Evolutionary conservation across 371 early-diverging fungal species (phyloP).

Genomic region (Mortierella sp.): DNA sequence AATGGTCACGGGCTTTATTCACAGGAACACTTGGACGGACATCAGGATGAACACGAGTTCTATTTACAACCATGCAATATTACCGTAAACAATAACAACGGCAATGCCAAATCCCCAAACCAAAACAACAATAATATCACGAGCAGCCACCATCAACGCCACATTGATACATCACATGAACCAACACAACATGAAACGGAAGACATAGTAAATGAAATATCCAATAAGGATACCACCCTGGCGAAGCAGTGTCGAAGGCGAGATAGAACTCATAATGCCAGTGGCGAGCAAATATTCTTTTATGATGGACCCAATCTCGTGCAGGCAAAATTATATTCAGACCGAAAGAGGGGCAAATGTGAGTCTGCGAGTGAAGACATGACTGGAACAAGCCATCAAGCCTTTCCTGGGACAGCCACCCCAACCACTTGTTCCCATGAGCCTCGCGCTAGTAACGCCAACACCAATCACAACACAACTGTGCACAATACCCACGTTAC

Average conservation of each 20-base stretch:
- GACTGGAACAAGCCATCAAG: conserved; percentile 13
- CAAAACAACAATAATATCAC: background rate
- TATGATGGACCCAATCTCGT: conserved; percentile 38
- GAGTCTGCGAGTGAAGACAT: conserved; percentile 33
- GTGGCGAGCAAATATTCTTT: conserved; percentile 43
- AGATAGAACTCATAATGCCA: conserved; percentile 23
- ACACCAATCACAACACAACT: background rate
- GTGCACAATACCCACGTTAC: background rate
- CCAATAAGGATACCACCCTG: background rate
- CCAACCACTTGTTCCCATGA: conserved; percentile 23
- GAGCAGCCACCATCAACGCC: background rate
- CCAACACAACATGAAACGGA: background rate
- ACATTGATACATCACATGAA: conserved; percentile 1
- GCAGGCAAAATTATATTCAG: conserved; percentile 33
- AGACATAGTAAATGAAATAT: background rate
- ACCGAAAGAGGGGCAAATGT: conserved; percentile 11
- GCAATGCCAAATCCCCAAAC: background rate
- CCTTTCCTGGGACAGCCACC: conserved; percentile 17
- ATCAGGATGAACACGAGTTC: conserved; percentile 1
- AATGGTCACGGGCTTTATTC: conserved; percentile 22
- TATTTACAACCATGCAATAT: conserved; percentile 1
- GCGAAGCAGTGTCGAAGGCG: conserved; percentile 13
- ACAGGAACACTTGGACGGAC: conserved; percentile 8
- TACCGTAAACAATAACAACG: conserved; percentile 9
- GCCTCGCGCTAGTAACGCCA: conserved; percentile 1